A percentile compares a stretch with the other conserved stretches of the same genome.
phyloP scores from a whole-genome alignment of 2,329 filamentous ascomycete genomes.

The Pseudogymnoascus sp. region DNA sequence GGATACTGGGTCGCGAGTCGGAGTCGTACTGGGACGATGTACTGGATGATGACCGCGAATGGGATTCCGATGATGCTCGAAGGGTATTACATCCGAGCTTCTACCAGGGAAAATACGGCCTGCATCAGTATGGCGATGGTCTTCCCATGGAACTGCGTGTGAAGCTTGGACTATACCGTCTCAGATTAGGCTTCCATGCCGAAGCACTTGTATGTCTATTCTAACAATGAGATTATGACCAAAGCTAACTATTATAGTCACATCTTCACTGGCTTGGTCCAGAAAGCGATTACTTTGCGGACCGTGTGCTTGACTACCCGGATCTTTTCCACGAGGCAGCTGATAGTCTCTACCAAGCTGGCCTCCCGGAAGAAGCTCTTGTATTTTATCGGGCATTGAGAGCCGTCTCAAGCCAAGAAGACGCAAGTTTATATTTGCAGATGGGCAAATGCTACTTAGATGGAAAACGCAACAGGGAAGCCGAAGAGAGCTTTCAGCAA shows the following conservation, averaged over 20 bases:
- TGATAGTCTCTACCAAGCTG: constrained; percentile 47
- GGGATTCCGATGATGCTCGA: constrained; percentile 68
- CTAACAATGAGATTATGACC: background rate
- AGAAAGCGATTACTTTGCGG: constrained; percentile 40
- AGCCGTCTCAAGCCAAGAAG: constrained; percentile 40
- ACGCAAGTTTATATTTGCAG: constrained; percentile 34
- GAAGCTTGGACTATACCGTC: constrained; percentile 76
- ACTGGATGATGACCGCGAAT: constrained; percentile 76
- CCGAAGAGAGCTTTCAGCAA: constrained; percentile 69
- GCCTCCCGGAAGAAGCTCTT: constrained; percentile 47
- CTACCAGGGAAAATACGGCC: constrained; percentile 43
- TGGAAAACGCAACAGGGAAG: constrained; percentile 56
- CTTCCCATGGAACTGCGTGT: constrained; percentile 76
- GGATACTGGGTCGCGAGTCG: constrained; percentile 68
- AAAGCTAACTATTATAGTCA: constrained; percentile 34
- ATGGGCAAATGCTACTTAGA: constrained; percentile 61
- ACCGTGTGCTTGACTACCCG: constrained; percentile 57
- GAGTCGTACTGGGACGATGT: constrained; percentile 73
- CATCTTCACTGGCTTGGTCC: constrained; percentile 68
- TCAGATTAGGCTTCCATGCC: constrained; percentile 57
- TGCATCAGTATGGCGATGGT: constrained; percentile 59
- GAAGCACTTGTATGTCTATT: constrained; percentile 62
- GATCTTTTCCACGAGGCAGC: constrained; percentile 73
- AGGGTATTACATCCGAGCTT: constrained; percentile 58
- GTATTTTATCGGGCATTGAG: constrained; percentile 51